These are phyloP conservation scores for Skeletonema costatum DNA, from an alignment of 108 stramenopile genomes.

Conservation along the genomic window DNA sequence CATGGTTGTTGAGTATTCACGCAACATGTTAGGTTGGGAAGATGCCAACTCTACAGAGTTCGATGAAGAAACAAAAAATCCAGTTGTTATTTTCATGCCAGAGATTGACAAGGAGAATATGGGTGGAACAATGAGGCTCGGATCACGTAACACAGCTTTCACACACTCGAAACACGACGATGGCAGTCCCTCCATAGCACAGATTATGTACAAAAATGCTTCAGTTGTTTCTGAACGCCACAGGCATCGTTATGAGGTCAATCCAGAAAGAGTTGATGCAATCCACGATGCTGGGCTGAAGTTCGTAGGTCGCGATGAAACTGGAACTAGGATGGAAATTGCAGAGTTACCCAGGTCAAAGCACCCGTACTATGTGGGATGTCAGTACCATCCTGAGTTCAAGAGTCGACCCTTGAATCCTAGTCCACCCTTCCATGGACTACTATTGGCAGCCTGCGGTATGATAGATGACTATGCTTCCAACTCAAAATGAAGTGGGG, in stretches of 20 bases:
- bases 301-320: constrained; percentile 94
- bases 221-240: constrained; percentile 90
- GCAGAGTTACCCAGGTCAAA: constrained; percentile 85
- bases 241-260: constrained; percentile 99
- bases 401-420: constrained; percentile 94
- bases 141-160: constrained; percentile 89
- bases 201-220: constrained; percentile 80
- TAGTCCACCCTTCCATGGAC: constrained; percentile 95
- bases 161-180: constrained; percentile 63
- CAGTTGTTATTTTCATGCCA: constrained; percentile 98
- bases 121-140: constrained; percentile 99
- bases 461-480: constrained; percentile 65
- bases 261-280: constrained; percentile 91
- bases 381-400: constrained; percentile 99
- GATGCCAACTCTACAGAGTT: constrained; percentile 97
- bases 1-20: constrained; percentile 96
- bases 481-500: constrained; percentile 6
- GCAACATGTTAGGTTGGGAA: constrained; percentile 83
- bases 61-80: constrained; percentile 75
- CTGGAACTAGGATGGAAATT: constrained; percentile 96
- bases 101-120: constrained; percentile 96
- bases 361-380: constrained; percentile 98
- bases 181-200: constrained; percentile 54
- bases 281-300: constrained; percentile 91
- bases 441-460: constrained; percentile 88